phyloP scores from a whole-genome alignment of 2,329 filamentous ascomycete species.

The Chaetomium sp. region DNA sequence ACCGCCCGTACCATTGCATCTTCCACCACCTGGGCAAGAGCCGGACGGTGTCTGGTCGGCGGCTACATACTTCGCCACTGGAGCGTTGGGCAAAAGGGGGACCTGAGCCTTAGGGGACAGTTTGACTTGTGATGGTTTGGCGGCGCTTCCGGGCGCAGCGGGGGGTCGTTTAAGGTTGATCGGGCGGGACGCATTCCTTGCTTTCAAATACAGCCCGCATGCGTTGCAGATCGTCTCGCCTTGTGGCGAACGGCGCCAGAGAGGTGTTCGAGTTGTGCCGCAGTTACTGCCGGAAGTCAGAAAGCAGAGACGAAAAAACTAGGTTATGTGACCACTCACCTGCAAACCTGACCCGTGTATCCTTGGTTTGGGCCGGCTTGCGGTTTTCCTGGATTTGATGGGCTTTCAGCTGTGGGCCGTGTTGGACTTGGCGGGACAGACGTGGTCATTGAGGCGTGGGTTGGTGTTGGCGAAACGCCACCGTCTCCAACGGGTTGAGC shows the following conservation, averaged over 20 bases:
- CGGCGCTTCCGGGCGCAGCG: constrained; percentile 39
- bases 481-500: neutral
- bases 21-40: constrained; percentile 91
- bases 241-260: constrained; percentile 90
- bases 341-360: constrained; percentile 62
- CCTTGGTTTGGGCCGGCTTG: constrained; percentile 17
- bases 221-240: constrained; percentile 97
- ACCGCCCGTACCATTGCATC: constrained; percentile 93
- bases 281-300: constrained; percentile 65
- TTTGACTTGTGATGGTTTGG: constrained; percentile 39
- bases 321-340: constrained; percentile 40
- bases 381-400: constrained; percentile 6
- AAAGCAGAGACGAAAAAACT: neutral
- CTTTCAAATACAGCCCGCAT: constrained; percentile 90
- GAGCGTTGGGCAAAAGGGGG: constrained; percentile 36
- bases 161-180: constrained; percentile 80
- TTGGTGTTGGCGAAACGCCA: constrained; percentile 11
- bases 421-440: constrained; percentile 17
- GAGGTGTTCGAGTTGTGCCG: constrained; percentile 82
- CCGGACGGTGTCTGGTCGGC: constrained; percentile 69
- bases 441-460: constrained; percentile 10
- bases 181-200: constrained; percentile 82
- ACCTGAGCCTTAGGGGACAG: constrained; percentile 33
- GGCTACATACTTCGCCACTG: constrained; percentile 65
- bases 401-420: constrained; percentile 4